Base-by-base conservation (phyloP, 192 early-diverging fungal genomes). In the Backusella liffmaniae region DNA sequence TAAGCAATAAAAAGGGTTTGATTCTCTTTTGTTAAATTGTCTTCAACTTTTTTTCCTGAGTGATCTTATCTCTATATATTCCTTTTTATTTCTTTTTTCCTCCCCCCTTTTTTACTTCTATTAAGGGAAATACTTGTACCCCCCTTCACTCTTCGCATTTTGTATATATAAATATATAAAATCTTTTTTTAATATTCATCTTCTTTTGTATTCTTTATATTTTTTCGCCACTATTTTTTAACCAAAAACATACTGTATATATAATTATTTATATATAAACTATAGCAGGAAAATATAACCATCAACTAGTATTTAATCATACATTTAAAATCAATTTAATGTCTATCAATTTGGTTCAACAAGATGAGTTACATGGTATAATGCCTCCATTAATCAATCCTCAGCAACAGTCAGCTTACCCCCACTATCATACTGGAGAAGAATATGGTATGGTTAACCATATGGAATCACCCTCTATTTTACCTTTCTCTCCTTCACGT, bases 311-410 rank as follows among this genome's bases (percentile, higher is more conserved):
- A 37, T 41, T 26, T 21, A 23, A 39, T 37, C 35, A 8, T 21
- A 39, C 36, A 37, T 41, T 49, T 7, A 21, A 39, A 13, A 39
- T 10, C 37, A 39, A 69, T 21, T 16, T 71, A 69, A 69, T 69
- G 67, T 69, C 67, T 41, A 69, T 69, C 67, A 69, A 37, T 69
- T 37, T 69, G 35, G 67, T 69, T 41, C 67, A 69, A 69, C 67
- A 71, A 71, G 44, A 71, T 44, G 70, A 71, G 42, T 71, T 71
- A 29, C 39, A 71, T 26, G 30, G 44, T 71, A 71, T 71, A 44
- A 71, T 71, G 44, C 70, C 70, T 46, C 39, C 42, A 44, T 71
- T 71, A 49, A n/a, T 71, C 3, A 71, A 39, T 32, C 42, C 23
- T 3, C 66, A 67, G 18, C 41, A 71, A 49, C 35, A 71, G 15